Evolutionary conservation across 2,329 filamentous ascomycete species (phyloP), one percentile per base, ranked within the genome.

Genomic region (Ampelomyces quisqualis): DNA sequence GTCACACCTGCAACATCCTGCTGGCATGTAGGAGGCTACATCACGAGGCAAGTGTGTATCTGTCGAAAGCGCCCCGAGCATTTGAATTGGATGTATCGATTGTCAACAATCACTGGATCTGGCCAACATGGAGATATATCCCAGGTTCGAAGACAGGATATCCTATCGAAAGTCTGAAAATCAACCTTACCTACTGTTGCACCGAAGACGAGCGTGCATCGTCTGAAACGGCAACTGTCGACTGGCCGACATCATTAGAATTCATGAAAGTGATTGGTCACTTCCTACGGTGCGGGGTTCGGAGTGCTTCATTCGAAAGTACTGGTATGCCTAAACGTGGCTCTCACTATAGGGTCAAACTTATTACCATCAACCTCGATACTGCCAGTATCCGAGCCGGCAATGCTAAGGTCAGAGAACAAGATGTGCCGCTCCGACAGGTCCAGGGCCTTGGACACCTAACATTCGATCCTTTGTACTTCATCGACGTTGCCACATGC

Each of bases 41-140:
- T 14, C 20, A 31, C 2, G 49, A 47, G 27, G 49, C 45, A 8
- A 18, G 19, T 8, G 4, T 22, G 2, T 49, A 43, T 18, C 24
- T 48, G 4, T 32, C 34, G 15, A 47, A 40, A 10, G 37, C 28
- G 7, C 24, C 38, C 1, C 38, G 34, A n/a, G 29, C 15, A 9
- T 33, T 51, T 21, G 24, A 43, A 15, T 10, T 53, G 6, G 49
- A 55, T 17, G 11, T 55, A 5, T 39, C 43, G 6, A 39, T 55
- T 17, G 30, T 55, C 4, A 20, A 51, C 27, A 30, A 44, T 10
- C 33, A 49, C 34, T 55, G 49, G 49, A 43, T 55, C 26, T 53
- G 40, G 45, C 52, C 47, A 14, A 49, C 34, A 7, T 49, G 42
- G 43, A 38, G 43, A n/a, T 34, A 24, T 18, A 39, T 53, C 8